Evolutionary conservation across 2,329 filamentous ascomycete species (phyloP).

Genomic region (Neofusicoccum kwambonambiense): DNA sequence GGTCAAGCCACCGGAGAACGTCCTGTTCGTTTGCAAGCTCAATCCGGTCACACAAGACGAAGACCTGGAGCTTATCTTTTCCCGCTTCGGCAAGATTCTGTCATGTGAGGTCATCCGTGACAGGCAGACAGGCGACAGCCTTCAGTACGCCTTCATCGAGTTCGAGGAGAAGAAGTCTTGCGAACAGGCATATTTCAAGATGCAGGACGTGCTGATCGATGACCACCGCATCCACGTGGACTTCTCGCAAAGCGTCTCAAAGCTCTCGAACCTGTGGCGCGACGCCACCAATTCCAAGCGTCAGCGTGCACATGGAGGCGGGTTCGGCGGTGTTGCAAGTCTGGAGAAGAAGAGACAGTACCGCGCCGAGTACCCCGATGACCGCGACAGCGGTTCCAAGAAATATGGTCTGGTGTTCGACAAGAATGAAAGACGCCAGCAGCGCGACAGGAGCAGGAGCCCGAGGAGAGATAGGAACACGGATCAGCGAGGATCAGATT

Average conservation of each 20-base stretch:
- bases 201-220: constrained; percentile 96
- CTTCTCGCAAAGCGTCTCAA: constrained; percentile 91
- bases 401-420: constrained; percentile 81
- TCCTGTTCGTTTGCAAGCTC: constrained; percentile 96
- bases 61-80: constrained; percentile 93
- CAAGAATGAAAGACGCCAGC: constrained; percentile 59
- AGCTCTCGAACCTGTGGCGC: constrained; percentile 86
- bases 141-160: constrained; percentile 98
- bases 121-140: constrained; percentile 86
- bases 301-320: constrained; percentile 61
- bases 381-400: constrained; percentile 43
- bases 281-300: constrained; percentile 81
- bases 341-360: constrained; percentile 92
- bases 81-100: constrained; percentile 89
- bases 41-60: constrained; percentile 96
- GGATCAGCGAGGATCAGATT: background rate
- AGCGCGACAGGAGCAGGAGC: constrained; percentile 35
- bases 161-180: constrained; percentile 91
- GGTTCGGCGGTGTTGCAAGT: constrained; percentile 86
- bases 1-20: constrained; percentile 94
- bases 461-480: constrained; percentile 27
- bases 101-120: constrained; percentile 96
- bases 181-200: constrained; percentile 96
- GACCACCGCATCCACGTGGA: constrained; percentile 97
- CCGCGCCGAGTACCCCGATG: constrained; percentile 53